phyloP scores from a whole-genome alignment of 768 basidiomycete genomes.

The Leccinum subtestaceum region DNA sequence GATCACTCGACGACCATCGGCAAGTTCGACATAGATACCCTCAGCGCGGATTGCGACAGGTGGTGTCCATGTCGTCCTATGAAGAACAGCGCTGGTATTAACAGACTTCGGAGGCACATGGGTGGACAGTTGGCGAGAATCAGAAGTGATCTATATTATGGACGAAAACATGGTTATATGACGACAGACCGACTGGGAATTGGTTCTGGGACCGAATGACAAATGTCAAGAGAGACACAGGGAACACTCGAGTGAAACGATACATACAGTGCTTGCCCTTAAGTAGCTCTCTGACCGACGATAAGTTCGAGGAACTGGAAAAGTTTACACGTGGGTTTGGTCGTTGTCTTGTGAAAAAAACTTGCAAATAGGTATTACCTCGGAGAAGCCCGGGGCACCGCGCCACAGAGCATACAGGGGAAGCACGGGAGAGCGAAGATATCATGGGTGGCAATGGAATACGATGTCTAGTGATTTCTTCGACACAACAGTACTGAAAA shows the following conservation, averaged over 20 bases:
- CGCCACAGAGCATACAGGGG: background rate
- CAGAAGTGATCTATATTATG: background rate
- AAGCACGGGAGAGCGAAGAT: background rate
- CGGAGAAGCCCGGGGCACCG: background rate
- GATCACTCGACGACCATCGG: constrained; percentile 65
- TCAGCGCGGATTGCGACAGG: constrained; percentile 64
- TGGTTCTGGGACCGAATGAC: background rate
- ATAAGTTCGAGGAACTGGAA: background rate
- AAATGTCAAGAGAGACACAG: background rate
- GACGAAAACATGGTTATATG: background rate
- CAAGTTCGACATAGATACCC: constrained; percentile 70
- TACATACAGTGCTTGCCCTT: background rate
- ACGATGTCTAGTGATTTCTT: background rate
- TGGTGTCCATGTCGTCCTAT: constrained; percentile 71
- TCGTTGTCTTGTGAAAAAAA: background rate
- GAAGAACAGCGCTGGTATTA: constrained; percentile 45
- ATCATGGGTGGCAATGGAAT: background rate
- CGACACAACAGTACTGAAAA: background rate
- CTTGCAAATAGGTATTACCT: background rate
- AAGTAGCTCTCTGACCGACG: background rate
- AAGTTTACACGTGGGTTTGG: background rate
- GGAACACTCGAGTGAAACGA: background rate
- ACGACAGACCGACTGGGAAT: background rate
- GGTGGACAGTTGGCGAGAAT: background rate
- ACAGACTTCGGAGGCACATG: constrained; percentile 15